Evolutionary conservation across 495 filamentous ascomycete species (phyloP).

Genomic region (Penicillium malachiteum): DNA sequence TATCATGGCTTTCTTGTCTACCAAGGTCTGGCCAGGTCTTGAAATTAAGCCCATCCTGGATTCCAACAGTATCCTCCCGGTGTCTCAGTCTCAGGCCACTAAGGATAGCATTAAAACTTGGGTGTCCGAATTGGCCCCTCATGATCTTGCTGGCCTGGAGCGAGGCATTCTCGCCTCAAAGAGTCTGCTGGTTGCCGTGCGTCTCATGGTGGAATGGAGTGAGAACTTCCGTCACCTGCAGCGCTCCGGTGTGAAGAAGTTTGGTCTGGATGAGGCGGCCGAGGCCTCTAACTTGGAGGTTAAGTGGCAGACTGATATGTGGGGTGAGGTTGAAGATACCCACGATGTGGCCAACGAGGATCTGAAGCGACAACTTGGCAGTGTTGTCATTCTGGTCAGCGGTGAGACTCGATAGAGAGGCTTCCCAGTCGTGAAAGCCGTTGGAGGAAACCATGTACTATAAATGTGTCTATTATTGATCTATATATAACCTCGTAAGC

Average conservation of each 20-base stretch:
- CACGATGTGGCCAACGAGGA: constrained; percentile 98
- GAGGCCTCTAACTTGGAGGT: constrained; percentile 80
- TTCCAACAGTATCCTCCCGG: constrained; percentile 67
- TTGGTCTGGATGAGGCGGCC: constrained; percentile 65
- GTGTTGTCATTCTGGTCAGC: constrained; percentile 74
- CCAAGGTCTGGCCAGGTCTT: constrained; percentile 81
- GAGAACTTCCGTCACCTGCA: constrained; percentile 57
- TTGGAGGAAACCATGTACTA: constrained; percentile 8
- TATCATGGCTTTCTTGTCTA: constrained; percentile 67
- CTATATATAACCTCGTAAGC: neutral
- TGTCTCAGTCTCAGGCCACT: constrained; percentile 66
- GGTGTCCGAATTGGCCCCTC: constrained; percentile 66
- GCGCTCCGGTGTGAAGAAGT: constrained; percentile 32
- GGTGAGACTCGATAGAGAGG: constrained; percentile 44
- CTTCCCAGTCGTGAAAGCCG: neutral
- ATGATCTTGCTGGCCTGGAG: constrained; percentile 86
- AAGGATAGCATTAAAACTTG: constrained; percentile 74
- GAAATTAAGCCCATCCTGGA: constrained; percentile 75
- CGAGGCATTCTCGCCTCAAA: constrained; percentile 80
- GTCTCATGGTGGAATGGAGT: constrained; percentile 87
- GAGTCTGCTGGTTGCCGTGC: constrained; percentile 72
- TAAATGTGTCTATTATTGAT: constrained; percentile 1
- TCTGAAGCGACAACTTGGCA: constrained; percentile 81
- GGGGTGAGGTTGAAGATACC: constrained; percentile 97
- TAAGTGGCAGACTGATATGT: constrained; percentile 82